These are phyloP conservation scores for Dactylonectria estremocensis DNA, from an alignment of 2,329 filamentous ascomycete genomes.

Conservation along the genomic window DNA sequence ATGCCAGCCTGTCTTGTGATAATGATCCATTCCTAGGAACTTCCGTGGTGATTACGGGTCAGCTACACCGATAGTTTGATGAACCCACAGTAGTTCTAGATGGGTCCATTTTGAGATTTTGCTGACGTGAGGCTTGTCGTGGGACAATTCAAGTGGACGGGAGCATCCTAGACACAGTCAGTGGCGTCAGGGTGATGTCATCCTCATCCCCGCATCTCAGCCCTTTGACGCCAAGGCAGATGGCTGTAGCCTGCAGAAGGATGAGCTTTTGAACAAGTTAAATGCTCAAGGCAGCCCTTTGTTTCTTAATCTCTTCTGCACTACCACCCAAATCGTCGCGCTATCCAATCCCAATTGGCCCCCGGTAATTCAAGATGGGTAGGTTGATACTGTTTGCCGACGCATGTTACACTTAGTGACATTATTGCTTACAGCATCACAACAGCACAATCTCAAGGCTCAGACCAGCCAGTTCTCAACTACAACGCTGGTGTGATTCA, in stretches of 20 bases:
- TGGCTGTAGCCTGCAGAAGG: not conserved
- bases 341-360: not conserved
- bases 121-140: not conserved
- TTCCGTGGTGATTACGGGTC: too few species aligned
- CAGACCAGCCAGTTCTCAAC: not conserved
- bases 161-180: not conserved
- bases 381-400: not conserved
- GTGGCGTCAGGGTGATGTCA: not conserved
- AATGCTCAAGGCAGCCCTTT: not conserved
- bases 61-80: too few species aligned
- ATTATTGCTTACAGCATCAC: not conserved
- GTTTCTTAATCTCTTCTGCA: not conserved
- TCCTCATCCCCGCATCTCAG: not conserved
- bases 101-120: too few species aligned
- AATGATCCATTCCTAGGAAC: too few species aligned
- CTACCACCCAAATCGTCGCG: not conserved
- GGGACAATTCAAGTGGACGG: not conserved
- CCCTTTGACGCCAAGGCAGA: not conserved
- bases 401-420: not conserved
- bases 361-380: not conserved
- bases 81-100: too few species aligned
- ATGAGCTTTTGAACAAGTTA: not conserved
- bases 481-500: conserved; percentile 31
- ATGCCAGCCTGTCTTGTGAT: too few species aligned
- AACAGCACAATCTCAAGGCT: not conserved